Base-by-base conservation (phyloP, 2,329 filamentous ascomycete genomes). In the Madurella fahalii region DNA sequence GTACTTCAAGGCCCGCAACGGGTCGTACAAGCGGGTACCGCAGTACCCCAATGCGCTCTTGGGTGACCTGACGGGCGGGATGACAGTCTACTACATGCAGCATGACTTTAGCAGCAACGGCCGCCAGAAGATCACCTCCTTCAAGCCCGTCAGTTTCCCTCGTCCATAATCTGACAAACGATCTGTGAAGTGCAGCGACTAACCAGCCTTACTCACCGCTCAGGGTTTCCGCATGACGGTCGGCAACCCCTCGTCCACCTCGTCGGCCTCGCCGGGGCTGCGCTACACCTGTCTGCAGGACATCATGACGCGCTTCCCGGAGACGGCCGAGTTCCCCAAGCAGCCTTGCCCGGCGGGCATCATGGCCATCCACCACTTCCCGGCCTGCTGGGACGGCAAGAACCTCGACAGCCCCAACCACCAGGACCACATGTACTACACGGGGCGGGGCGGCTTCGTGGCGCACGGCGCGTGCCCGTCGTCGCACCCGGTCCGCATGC, bases 331-430 rank as follows among this genome's bases (percentile, higher is more conserved):
- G 51, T 75, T 77, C 64, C 74, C 74, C 2, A 67, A 64, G 0
- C 61, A 66, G 52, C 66, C 67, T 4, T 75, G 74, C 57, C 59
- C 60, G 5, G 70, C 69, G 5, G 73, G 74, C 32, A 73, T 75
- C 58, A 75, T 75, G 70, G 72, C 71, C 0, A 69, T 73, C 30
- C 67, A 74, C 53, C 70, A 74, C 52, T 76, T 75, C 61, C 69
- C 67, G 12, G 61, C 68, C 47, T 57, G 43, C 43, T 48, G 46
- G 37, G 46, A 86, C 58, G 83, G 83, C 34, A 69, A 72, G 43
- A 76, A 83, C 58, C 62, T 81, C 17, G 81, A 85, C 64, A 74
- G 74, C 5, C 48, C 71, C 1, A 73, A 83, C 65, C 81, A 85
- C 67, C 62, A 65, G 31, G 63, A 61, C 20, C 67, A 69, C 57